A percentile compares a stretch with the other conserved stretches of the same genome.
These are phyloP conservation scores for Cryptococcus deneoformans DNA, from an alignment of 1,284 basidiomycete genomes.

Conservation along the genomic window DNA sequence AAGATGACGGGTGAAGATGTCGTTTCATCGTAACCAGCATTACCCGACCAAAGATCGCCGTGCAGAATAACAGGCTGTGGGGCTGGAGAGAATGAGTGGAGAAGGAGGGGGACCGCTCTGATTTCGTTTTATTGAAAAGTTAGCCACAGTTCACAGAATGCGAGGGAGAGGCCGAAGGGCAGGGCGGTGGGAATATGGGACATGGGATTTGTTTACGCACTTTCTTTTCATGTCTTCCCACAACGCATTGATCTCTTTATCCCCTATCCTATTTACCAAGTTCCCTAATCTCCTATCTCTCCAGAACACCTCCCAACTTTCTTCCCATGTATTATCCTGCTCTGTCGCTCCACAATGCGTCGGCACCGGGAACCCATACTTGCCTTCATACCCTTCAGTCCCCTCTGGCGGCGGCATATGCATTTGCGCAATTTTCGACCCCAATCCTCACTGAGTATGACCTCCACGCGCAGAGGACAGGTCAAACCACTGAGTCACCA, in stretches of 20 bases:
- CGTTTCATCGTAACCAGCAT: slow-evolving; percentile 54
- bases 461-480: slow-evolving; percentile 48
- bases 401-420: slow-evolving; percentile 52
- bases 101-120: slow-evolving; percentile 73
- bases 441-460: slow-evolving; percentile 46
- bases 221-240: slow-evolving; percentile 59
- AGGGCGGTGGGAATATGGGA: no score
- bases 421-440: slow-evolving; percentile 60
- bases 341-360: slow-evolving; percentile 78
- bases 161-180: neutral
- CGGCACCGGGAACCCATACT: slow-evolving; percentile 71
- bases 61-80: slow-evolving; percentile 75
- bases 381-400: slow-evolving; percentile 40
- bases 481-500: slow-evolving; percentile 70
- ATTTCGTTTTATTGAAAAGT: neutral
- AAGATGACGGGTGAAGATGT: slow-evolving; percentile 68
- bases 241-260: slow-evolving; percentile 54
- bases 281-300: slow-evolving; percentile 58
- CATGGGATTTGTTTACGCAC: slow-evolving; percentile 45
- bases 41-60: slow-evolving; percentile 72
- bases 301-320: slow-evolving; percentile 66
- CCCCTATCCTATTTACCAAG: slow-evolving; percentile 55
- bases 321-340: slow-evolving; percentile 72
- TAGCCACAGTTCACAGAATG: neutral
- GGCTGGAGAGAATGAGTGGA: slow-evolving; percentile 56